Evolutionary conservation across 495 filamentous ascomycete species (phyloP).

Genomic region (Aspergillus coremiiformis): DNA sequence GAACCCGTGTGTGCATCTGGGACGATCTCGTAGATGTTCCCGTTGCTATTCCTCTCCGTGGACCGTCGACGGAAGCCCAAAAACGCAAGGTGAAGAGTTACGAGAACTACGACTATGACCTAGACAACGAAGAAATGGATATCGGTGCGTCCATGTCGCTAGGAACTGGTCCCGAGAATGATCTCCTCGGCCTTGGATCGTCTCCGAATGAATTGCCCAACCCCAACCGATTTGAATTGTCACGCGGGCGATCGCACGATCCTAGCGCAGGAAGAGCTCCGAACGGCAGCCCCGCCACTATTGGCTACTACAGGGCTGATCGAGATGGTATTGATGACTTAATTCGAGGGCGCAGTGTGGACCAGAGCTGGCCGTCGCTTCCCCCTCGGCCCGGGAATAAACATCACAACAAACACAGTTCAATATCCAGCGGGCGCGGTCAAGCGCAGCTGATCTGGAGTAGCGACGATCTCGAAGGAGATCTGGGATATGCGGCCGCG

Average conservation of each 20-base stretch:
- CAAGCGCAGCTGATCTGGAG: conserved; percentile 40
- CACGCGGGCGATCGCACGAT: conserved; percentile 45
- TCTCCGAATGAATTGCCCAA: conserved; percentile 65
- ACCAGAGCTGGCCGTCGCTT: conserved; percentile 35
- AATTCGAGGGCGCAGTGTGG: conserved; percentile 25
- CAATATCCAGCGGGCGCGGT: conserved; percentile 30
- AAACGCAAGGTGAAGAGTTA: conserved; percentile 45
- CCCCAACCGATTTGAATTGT: conserved; percentile 78
- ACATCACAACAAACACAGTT: conserved; percentile 37
- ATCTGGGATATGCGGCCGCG: conserved; percentile 88
- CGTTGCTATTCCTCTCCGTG: conserved; percentile 80
- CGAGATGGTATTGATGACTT: conserved; percentile 24
- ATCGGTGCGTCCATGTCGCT: conserved; percentile 68
- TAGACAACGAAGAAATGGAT: conserved; percentile 78
- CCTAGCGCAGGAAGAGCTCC: conserved; percentile 32
- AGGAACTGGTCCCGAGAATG: conserved; percentile 47
- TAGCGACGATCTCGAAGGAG: conserved; percentile 77
- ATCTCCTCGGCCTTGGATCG: conserved; percentile 66
- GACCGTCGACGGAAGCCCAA: conserved; percentile 68
- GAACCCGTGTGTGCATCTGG: conserved; percentile 92
- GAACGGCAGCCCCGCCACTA: conserved; percentile 31
- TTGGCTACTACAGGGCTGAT: conserved; percentile 25
- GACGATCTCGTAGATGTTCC: conserved; percentile 96
- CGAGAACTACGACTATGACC: conserved; percentile 22
- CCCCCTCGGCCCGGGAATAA: conserved; percentile 28